phyloP scores from a whole-genome alignment of 1,139 yeast genomes.

The Candida smagusa region DNA sequence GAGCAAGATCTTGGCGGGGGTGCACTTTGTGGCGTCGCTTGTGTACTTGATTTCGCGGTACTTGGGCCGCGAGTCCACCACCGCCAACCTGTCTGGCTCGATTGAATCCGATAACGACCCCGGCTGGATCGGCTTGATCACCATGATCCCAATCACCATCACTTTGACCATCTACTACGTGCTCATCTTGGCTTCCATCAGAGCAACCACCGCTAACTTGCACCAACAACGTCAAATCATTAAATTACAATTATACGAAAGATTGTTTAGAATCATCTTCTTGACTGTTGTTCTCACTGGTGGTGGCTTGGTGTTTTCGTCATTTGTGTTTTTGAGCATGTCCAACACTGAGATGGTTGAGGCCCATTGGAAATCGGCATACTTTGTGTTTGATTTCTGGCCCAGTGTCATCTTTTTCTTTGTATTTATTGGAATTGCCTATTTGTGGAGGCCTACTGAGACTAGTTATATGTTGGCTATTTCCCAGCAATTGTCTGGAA shows the following conservation, averaged over 20 bases:
- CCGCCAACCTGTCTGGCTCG: slow-evolving; percentile 8
- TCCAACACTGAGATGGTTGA: slow-evolving; percentile 75
- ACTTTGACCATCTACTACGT: slow-evolving; percentile 74
- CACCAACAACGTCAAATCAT: slow-evolving; percentile 88
- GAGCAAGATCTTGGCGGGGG: slow-evolving; percentile 72
- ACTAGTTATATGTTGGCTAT: slow-evolving; percentile 93
- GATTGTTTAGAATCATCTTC: slow-evolving; percentile 70
- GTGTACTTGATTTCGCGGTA: slow-evolving; percentile 71
- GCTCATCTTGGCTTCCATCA: slow-evolving; percentile 68
- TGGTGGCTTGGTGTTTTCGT: slow-evolving; percentile 64
- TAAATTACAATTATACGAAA: slow-evolving; percentile 82
- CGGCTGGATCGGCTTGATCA: slow-evolving; percentile 29
- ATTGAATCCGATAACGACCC: slow-evolving; percentile 18
- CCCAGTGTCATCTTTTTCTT: slow-evolving; percentile 84
- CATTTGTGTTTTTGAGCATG: slow-evolving; percentile 71
- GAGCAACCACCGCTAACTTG: slow-evolving; percentile 69
- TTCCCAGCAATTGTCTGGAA: slow-evolving; percentile 87
- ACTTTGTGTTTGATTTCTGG: slow-evolving; percentile 91
- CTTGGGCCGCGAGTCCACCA: slow-evolving; percentile 38
- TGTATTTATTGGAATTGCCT: slow-evolving; percentile 79
- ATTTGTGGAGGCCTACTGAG: slow-evolving; percentile 97
- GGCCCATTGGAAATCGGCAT: slow-evolving; percentile 88
- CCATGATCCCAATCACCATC: slow-evolving; percentile 68
- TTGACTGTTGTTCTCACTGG: slow-evolving; percentile 53
- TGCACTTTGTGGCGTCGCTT: slow-evolving; percentile 67